A percentile compares a stretch with the other conserved stretches of the same genome.
These are phyloP conservation scores for Lasiosphaeris hirsuta DNA, from an alignment of 495 filamentous ascomycete species.

Conservation along the genomic window DNA sequence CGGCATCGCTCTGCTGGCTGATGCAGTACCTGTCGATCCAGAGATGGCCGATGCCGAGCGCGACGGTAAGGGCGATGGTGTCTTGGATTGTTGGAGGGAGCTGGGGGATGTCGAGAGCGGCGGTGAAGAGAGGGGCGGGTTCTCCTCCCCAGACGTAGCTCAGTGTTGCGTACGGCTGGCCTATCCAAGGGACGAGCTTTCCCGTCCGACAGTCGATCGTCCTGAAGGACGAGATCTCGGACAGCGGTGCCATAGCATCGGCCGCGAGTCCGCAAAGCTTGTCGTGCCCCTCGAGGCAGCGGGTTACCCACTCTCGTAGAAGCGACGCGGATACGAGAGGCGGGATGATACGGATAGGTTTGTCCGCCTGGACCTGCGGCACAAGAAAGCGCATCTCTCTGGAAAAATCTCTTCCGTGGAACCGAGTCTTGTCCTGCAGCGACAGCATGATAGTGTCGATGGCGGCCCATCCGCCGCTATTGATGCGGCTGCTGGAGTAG, in stretches of 20 bases:
- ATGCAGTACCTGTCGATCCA: conserved; percentile 8
- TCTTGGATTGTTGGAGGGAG: conserved; percentile 2
- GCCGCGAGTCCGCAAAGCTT: conserved; percentile 3
- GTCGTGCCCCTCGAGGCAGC: conserved; percentile 2
- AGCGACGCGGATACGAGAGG: conserved; percentile 4
- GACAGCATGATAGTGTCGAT: conserved; percentile 6
- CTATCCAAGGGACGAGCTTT: not conserved
- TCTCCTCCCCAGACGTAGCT: conserved; percentile 9
- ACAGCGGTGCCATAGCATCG: conserved; percentile 7
- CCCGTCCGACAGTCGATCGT: conserved; percentile 5
- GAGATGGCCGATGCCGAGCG: not conserved
- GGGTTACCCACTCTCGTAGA: conserved; percentile 6
- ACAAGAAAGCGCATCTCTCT: conserved; percentile 4
- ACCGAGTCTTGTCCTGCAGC: conserved; percentile 1
- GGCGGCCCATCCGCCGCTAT: conserved; percentile 3
- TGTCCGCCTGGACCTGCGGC: conserved; percentile 1
- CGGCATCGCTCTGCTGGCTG: conserved; percentile 3
- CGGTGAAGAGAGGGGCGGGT: conserved; percentile 4
- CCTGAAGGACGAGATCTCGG: conserved; percentile 4
- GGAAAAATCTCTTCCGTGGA: conserved; percentile 1
- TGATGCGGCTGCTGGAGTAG: conserved; percentile 4
- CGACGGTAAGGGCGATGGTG: not conserved
- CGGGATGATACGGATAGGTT: conserved; percentile 6
- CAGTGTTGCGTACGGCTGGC: conserved; percentile 6
- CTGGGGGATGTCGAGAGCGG: conserved; percentile 1